A percentile compares a stretch with the other conserved stretches of the same genome.
phyloP scores from a whole-genome alignment of 2,329 filamentous ascomycete genomes.

The Orbilia oligospora region DNA sequence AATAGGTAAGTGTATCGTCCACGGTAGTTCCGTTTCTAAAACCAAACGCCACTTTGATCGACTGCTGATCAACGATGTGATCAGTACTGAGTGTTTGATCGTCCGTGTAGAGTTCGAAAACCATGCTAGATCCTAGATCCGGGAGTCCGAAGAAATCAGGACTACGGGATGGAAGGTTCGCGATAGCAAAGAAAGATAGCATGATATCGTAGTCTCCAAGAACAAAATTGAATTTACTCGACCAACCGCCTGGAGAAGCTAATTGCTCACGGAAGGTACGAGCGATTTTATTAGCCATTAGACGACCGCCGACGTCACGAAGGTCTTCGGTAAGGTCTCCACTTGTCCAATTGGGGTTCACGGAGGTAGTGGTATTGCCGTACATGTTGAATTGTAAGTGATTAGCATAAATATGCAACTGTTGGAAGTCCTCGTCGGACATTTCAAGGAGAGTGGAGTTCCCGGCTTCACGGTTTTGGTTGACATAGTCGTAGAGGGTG shows the following conservation, averaged over 20 bases:
- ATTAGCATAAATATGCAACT: constrained; percentile 42
- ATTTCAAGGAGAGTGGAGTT: constrained; percentile 45
- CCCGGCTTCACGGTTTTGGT: constrained; percentile 38
- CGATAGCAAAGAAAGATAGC: constrained; percentile 54
- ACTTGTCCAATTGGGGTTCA: constrained; percentile 29
- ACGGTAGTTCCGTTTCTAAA: constrained; percentile 52
- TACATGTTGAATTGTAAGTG: constrained; percentile 53
- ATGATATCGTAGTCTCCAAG: constrained; percentile 46
- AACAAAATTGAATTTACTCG: constrained; percentile 47
- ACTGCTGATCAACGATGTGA: background rate
- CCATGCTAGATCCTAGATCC: constrained; percentile 57
- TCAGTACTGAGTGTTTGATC: constrained; percentile 33
- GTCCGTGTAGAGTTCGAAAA: constrained; percentile 57
- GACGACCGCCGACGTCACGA: constrained; percentile 40
- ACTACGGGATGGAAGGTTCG: constrained; percentile 51
- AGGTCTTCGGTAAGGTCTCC: constrained; percentile 11
- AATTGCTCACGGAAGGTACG: constrained; percentile 28
- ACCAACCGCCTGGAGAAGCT: constrained; percentile 19
- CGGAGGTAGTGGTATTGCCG: constrained; percentile 43
- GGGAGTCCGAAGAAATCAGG: constrained; percentile 50
- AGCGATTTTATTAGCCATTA: constrained; percentile 35
- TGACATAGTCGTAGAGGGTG: constrained; percentile 47
- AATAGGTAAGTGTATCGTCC: constrained; percentile 59
- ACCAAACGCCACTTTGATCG: constrained; percentile 51
- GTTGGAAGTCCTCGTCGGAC: constrained; percentile 39